These are phyloP conservation scores for Trichoderma oligosporum DNA, from an alignment of 2,329 filamentous ascomycete genomes.

Conservation along the genomic window DNA sequence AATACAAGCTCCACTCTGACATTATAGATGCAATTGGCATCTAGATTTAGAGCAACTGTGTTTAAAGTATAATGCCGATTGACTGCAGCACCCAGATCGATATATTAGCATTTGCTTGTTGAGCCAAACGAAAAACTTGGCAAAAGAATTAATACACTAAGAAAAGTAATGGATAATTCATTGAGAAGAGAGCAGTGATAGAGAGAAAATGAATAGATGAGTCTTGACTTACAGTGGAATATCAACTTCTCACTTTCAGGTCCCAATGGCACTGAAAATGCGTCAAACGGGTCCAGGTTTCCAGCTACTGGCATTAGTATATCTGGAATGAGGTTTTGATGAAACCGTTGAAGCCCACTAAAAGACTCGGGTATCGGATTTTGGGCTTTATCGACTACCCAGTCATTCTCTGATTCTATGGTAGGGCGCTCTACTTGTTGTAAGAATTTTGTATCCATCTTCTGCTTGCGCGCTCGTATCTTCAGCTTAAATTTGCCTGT, in stretches of 20 bases:
- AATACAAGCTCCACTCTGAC: slow-evolving; percentile 5
- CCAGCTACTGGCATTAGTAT: not conserved
- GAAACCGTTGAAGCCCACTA: not conserved
- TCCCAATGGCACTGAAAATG: not conserved
- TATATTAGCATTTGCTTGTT: not conserved
- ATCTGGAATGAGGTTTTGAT: not conserved
- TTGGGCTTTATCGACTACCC: not conserved
- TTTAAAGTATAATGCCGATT: not conserved
- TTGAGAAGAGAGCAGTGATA: not conserved
- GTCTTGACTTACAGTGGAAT: slow-evolving; percentile 2
- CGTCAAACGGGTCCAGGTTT: not conserved
- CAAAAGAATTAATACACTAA: not conserved
- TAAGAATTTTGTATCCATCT: not conserved
- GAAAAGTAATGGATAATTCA: not conserved
- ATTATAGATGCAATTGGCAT: not conserved
- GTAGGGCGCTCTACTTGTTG: not conserved
- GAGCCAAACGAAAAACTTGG: not conserved
- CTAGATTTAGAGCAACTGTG: slow-evolving; percentile 1
- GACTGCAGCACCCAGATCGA: not conserved
- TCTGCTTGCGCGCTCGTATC: not conserved
- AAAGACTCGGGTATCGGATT: not conserved
- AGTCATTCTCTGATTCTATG: not conserved
- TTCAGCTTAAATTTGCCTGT: not conserved
- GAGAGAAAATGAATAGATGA: not conserved
- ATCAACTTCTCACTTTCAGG: not conserved